A percentile compares a stretch with the other conserved stretches of the same genome.
These are phyloP conservation scores for Hibiscus mutabilis DNA, from an alignment of 345 rosid genomes.

Conservation along the genomic window DNA sequence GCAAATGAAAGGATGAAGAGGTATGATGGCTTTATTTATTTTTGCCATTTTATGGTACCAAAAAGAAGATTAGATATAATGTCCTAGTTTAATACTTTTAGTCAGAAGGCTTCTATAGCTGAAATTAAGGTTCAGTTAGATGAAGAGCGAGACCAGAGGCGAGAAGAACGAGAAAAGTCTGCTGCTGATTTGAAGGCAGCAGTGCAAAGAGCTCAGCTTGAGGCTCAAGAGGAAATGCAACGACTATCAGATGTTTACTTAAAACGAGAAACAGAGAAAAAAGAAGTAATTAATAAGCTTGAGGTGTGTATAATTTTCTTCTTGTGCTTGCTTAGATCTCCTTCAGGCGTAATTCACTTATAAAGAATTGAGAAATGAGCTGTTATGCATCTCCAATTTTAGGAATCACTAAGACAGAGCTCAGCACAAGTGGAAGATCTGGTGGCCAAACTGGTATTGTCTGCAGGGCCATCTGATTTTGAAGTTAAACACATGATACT, in stretches of 20 bases:
- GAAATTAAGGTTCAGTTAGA: constrained; percentile 67
- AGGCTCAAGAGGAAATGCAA: constrained; percentile 69
- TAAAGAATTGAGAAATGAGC: constrained; percentile 14
- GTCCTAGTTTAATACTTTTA: constrained; percentile 18
- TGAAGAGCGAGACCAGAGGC: constrained; percentile 82
- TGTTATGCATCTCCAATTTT: constrained; percentile 22
- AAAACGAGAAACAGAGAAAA: constrained; percentile 66
- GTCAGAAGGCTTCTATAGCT: constrained; percentile 74
- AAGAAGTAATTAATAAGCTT: constrained; percentile 74
- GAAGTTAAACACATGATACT: neutral
- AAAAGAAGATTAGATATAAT: neutral
- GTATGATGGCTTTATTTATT: constrained; percentile 23
- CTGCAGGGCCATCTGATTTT: neutral
- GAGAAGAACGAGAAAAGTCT: constrained; percentile 73
- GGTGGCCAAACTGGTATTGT: constrained; percentile 74
- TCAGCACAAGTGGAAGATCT: constrained; percentile 64
- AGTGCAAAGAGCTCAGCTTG: constrained; percentile 66
- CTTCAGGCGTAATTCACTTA: constrained; percentile 5
- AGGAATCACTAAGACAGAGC: constrained; percentile 77
- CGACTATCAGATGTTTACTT: constrained; percentile 52
- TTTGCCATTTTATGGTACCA: neutral
- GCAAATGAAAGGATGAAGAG: constrained; percentile 79
- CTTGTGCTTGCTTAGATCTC: constrained; percentile 6
- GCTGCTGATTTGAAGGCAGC: constrained; percentile 65
- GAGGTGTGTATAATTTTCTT: constrained; percentile 41